Conservation (phyloP, 495 filamentous ascomycete species). For the Hyaloscypha bicolor region DNA sequence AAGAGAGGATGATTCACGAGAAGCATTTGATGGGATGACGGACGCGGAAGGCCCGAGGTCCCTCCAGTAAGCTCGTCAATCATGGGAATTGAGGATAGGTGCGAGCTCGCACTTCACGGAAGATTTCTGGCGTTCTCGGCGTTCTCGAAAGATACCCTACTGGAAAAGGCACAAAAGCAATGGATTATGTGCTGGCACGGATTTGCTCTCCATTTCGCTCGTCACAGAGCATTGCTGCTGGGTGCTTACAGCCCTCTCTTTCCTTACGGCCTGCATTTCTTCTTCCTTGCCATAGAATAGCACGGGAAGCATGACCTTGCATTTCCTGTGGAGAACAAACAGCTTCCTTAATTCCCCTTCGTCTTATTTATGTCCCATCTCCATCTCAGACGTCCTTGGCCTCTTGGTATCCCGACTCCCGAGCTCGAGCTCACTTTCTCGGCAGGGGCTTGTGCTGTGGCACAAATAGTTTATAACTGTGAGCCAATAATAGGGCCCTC, state of each 20-base stretch:
- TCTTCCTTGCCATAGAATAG: background rate
- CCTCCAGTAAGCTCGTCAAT: too few relatives aligned
- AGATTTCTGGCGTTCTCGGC: background rate
- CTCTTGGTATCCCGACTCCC: background rate
- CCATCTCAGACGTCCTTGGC: background rate
- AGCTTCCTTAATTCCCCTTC: background rate
- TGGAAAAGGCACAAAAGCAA: background rate
- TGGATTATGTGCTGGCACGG: too few relatives aligned
- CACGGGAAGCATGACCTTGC: background rate
- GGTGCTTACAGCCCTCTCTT: background rate
- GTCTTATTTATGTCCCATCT: background rate
- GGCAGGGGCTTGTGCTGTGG: background rate
- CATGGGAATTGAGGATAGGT: too few relatives aligned
- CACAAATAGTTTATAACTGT: background rate
- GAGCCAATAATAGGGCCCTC: background rate
- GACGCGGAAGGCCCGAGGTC: background rate
- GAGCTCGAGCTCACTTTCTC: background rate
- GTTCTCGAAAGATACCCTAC: background rate
- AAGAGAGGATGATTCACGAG: conserved; percentile 18
- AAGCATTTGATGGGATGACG: background rate
- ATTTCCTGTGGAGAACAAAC: background rate
- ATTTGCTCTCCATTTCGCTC: too few relatives aligned
- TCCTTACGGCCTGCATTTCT: too few relatives aligned
- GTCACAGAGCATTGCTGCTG: too few relatives aligned
- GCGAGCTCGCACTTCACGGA: background rate